phyloP scores from a whole-genome alignment of 805 yeast genomes.

The Yarrowia yakushimensis region DNA sequence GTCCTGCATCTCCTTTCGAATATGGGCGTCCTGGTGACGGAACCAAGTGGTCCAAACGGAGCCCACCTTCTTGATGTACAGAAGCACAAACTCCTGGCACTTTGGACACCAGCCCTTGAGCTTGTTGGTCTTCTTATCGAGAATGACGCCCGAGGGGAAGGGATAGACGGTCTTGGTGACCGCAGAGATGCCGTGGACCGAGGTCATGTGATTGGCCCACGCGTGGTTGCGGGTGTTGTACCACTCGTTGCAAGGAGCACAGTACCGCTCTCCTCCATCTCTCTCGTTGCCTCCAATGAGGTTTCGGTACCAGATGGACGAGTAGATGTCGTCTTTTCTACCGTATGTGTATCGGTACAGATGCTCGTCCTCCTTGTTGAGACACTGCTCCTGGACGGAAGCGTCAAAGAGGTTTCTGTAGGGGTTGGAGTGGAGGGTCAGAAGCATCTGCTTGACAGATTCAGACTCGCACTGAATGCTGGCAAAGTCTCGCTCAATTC shows the following conservation, averaged over 20 bases:
- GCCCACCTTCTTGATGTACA: neutral
- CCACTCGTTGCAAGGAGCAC: constrained; percentile 2
- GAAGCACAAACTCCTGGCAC: neutral
- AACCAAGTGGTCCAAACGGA: constrained; percentile 20
- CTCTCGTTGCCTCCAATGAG: neutral
- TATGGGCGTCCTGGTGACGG: constrained; percentile 15
- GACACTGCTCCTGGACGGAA: neutral
- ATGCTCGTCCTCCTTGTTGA: neutral
- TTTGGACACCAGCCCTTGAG: constrained; percentile 18
- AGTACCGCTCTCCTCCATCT: constrained; percentile 20
- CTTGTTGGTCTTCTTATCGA: neutral
- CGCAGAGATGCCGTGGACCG: constrained; percentile 6
- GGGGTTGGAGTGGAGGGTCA: neutral
- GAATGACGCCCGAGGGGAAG: constrained; percentile 3
- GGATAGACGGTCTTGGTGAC: neutral
- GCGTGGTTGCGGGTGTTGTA: constrained; percentile 10
- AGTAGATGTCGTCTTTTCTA: neutral
- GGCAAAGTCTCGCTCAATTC: neutral
- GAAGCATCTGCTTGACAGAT: neutral
- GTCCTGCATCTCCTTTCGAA: constrained; percentile 18
- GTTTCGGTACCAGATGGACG: constrained; percentile 3
- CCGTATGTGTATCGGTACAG: neutral
- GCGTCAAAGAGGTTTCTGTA: neutral
- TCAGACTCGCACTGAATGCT: constrained; percentile 7
- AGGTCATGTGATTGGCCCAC: constrained; percentile 20